Evolutionary conservation across 768 basidiomycete species (phyloP), one percentile per base, ranked within the genome.

Genomic region (Holtermanniella nyarrowii): DNA sequence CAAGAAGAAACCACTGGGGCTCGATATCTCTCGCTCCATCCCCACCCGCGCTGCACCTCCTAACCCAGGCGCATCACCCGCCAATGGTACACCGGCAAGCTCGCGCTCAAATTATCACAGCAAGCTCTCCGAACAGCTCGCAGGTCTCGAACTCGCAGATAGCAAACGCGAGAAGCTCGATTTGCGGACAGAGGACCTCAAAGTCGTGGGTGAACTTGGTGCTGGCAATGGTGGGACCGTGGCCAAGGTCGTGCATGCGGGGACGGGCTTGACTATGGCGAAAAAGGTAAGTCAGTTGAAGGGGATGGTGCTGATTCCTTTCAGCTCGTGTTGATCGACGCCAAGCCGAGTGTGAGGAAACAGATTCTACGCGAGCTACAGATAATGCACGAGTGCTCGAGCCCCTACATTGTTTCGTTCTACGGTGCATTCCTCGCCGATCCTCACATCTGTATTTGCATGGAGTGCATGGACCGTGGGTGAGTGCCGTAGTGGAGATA

Each of bases 401-500:
- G 88, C 5, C 80, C 79, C 49, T 87, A 89, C 72, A 99, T 99
- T 69, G 86, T 99, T 62, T 90, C 87, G 0, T 99, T 96, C 76
- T 91, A 85, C 68, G 95, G 95, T 55, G 95, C 95, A 48, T 99
- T 89, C 74, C 77, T 97, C 26, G 82, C 86, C 2, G 95, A 99
- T 72, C 93, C 93, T 12, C 96, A 97, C 65, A 93, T 99, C 67
- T 95, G 95, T 72, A 93, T 96, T 48, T 97, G 90, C 74, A 96
- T 99, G 84, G 95, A 99, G 70, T 86, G 74, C 72, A 72, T 72
- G 70, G 70, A 73, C 53, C 62, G 69, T 24, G 68, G 66, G 72
- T 73, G 44, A 53, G 71, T 54, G 47, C 3, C 23, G 21, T n/a
- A 50, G n/a, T 45, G 21, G 24, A 1, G 26, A 4, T 24, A 44